These are phyloP conservation scores for Scedosporium dehoogii DNA, from an alignment of 2,329 filamentous ascomycete species.

Conservation along the genomic window DNA sequence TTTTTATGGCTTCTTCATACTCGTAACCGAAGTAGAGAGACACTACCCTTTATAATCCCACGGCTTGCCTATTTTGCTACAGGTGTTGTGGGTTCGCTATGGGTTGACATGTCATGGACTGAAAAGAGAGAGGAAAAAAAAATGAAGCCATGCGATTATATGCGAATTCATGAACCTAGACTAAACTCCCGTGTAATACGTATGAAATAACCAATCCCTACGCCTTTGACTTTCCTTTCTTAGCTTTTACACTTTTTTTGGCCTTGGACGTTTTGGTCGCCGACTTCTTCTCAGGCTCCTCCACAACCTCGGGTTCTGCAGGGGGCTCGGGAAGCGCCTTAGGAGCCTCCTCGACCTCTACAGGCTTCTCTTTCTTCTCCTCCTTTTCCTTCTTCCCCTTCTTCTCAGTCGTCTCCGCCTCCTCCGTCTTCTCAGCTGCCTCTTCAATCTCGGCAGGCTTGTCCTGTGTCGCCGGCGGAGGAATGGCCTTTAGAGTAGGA, in stretches of 20 bases:
- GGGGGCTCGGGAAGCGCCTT: constrained; percentile 20
- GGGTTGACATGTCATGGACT: constrained; percentile 37
- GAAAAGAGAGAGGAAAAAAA: background rate
- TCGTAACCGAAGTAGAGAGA: constrained; percentile 44
- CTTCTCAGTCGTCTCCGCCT: constrained; percentile 16
- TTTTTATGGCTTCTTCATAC: constrained; percentile 33
- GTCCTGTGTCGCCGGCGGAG: constrained; percentile 27
- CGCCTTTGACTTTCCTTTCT: constrained; percentile 19
- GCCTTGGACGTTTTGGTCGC: constrained; percentile 15
- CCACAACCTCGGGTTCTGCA: constrained; percentile 13
- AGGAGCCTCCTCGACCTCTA: constrained; percentile 21
- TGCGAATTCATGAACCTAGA: constrained; percentile 2
- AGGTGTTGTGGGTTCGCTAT: constrained; percentile 53
- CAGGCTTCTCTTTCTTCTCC: too few relatives aligned
- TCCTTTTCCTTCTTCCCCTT: constrained; percentile 20
- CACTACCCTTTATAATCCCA: constrained; percentile 51
- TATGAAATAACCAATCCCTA: constrained; percentile 9
- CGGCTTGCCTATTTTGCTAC: constrained; percentile 31
- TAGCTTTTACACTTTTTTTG: constrained; percentile 22
- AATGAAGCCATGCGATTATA: background rate
- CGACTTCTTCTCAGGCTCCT: constrained; percentile 16
- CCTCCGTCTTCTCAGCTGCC: constrained; percentile 26
- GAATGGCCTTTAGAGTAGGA: constrained; percentile 55
- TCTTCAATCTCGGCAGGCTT: constrained; percentile 20
- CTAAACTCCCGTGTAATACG: constrained; percentile 5